Conservation (phyloP, 345 rosid species). For the Corchorus capsularis region DNA sequence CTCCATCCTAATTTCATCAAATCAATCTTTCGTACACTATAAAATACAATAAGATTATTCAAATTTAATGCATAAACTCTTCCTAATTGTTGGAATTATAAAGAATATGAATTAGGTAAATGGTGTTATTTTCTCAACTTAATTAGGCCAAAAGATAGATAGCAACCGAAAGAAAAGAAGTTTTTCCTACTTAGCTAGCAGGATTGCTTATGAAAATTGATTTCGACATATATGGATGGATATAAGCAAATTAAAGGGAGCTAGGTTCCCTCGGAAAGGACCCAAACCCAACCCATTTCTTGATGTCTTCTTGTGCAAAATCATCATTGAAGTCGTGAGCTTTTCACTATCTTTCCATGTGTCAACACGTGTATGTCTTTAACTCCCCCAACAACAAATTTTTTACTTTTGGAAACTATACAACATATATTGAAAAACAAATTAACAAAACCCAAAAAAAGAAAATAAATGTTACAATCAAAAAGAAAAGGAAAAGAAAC, state of each 20-base stretch:
- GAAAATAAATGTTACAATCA: too few relatives aligned
- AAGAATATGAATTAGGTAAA: neutral
- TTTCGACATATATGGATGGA: neutral
- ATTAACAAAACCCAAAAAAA: too few relatives aligned
- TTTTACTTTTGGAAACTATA: too few relatives aligned
- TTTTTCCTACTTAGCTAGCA: neutral
- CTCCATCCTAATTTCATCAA: too few relatives aligned
- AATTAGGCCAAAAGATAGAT: too few relatives aligned
- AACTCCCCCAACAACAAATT: neutral
- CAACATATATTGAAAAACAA: too few relatives aligned
- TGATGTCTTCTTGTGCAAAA: neutral
- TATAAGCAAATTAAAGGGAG: neutral
- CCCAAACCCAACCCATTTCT: neutral
- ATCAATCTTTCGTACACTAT: too few relatives aligned
- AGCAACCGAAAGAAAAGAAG: neutral
- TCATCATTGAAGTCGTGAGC: slow-evolving; percentile 11
- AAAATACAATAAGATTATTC: too few relatives aligned
- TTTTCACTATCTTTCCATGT: slow-evolving; percentile 7
- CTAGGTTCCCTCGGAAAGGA: neutral
- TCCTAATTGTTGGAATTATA: neutral
- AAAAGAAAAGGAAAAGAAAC: neutral
- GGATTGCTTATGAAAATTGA: neutral
- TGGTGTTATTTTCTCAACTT: neutral
- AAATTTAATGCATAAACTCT: too few relatives aligned
- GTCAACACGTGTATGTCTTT: slow-evolving; percentile 17